These are phyloP conservation scores for Grigorovia humatica DNA, from an alignment of 805 yeast genomes.

Conservation along the genomic window DNA sequence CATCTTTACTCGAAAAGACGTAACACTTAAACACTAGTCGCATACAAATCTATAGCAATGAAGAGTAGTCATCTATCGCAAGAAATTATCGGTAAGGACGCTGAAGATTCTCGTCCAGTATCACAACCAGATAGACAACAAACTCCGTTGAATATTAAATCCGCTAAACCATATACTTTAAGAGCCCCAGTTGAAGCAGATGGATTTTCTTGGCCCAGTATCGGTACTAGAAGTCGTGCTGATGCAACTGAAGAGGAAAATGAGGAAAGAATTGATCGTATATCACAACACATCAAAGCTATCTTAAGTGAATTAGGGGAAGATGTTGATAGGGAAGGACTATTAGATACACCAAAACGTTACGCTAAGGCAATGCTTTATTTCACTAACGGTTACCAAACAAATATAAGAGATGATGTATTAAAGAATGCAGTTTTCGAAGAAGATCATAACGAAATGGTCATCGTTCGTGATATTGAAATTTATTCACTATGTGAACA, in stretches of 20 bases:
- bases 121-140: not conserved
- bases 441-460: constrained; percentile 99
- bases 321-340: constrained; percentile 79
- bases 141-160: constrained; percentile 63
- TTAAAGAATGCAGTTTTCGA: constrained; percentile 93
- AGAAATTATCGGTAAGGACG: not conserved
- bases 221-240: constrained; percentile 70
- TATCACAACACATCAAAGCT: constrained; percentile 69
- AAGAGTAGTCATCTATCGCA: not conserved
- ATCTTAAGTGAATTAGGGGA: constrained; percentile 83
- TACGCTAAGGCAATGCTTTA: constrained; percentile 94
- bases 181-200: constrained; percentile 82
- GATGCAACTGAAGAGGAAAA: constrained; percentile 61
- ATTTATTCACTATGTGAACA: constrained; percentile 92
- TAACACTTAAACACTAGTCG: no score
- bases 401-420: constrained; percentile 73
- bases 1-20: no score
- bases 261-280: constrained; percentile 55
- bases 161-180: constrained; percentile 73
- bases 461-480: constrained; percentile 89
- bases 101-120: not conserved
- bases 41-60: not conserved
- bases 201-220: constrained; percentile 89
- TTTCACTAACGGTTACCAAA: constrained; percentile 95
- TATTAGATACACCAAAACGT: constrained; percentile 88